These are phyloP conservation scores for Boletus sensibilis DNA, from an alignment of 768 basidiomycete genomes.

Conservation along the genomic window DNA sequence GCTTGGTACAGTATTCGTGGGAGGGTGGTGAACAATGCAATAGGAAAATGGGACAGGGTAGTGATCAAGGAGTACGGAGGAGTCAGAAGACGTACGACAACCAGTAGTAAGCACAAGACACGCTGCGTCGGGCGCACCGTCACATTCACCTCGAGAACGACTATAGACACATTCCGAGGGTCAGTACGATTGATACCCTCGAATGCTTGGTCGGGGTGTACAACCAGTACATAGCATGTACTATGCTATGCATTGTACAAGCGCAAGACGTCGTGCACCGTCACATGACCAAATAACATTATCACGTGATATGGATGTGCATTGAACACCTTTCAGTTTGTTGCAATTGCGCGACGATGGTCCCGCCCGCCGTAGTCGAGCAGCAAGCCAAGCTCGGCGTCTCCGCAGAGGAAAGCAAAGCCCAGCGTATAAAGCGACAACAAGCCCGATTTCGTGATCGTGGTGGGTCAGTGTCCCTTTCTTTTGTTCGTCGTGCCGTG, in stretches of 20 bases:
- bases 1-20: background rate
- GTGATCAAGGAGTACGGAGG: background rate
- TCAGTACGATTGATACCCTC: no score
- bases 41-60: background rate
- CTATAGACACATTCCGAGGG: background rate
- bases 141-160: background rate
- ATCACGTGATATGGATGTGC: background rate
- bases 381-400: slow-evolving; percentile 27
- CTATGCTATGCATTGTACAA: no score
- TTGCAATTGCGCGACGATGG: slow-evolving; percentile 5
- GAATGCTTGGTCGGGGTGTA: no score
- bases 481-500: background rate
- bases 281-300: background rate
- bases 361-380: slow-evolving; percentile 7
- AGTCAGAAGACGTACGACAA: no score
- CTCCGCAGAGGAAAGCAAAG: slow-evolving; percentile 58
- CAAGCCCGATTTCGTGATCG: slow-evolving; percentile 68
- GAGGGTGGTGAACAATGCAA: background rate
- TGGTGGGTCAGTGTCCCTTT: slow-evolving; percentile 48
- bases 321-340: background rate
- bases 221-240: no score
- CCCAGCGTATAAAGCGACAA: slow-evolving; percentile 57
- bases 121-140: no score
- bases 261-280: no score
- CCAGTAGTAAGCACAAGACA: no score